Evolutionary conservation across 1,284 basidiomycete genomes (phyloP).

Genomic region (Salmacisia buchloeana): DNA sequence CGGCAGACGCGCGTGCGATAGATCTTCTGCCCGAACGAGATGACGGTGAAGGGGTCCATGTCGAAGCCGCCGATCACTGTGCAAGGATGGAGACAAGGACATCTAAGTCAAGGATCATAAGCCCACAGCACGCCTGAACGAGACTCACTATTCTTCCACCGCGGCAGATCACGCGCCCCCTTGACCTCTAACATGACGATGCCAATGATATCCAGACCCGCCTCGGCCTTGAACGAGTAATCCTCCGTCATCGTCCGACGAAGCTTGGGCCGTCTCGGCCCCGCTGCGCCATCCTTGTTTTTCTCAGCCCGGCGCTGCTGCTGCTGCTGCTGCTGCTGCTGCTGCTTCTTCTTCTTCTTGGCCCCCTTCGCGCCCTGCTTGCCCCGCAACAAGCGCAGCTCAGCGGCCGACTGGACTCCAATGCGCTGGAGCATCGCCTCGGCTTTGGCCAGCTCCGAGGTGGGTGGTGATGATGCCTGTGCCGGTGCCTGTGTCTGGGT

Average conservation of each 20-base stretch:
- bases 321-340: not conserved
- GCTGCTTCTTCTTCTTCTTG: conserved; percentile 1
- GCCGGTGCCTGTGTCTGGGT: no score
- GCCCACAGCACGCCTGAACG: not conserved
- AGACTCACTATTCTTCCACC: conserved; percentile 63
- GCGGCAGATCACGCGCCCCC: conserved; percentile 73
- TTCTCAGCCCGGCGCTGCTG: conserved; percentile 52
- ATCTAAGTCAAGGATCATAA: not conserved
- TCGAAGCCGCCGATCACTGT: conserved; percentile 66
- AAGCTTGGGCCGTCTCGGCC: not conserved
- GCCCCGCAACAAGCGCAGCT: no score
- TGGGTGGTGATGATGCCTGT: no score
- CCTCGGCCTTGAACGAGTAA: conserved; percentile 58
- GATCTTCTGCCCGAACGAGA: conserved; percentile 93
- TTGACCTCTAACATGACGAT: conserved; percentile 79
- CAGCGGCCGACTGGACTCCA: no score
- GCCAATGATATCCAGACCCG: conserved; percentile 71
- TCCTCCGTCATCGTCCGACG: conserved; percentile 16
- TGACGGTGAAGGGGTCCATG: conserved; percentile 95
- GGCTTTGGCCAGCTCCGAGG: no score
- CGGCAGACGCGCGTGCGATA: conserved; percentile 71
- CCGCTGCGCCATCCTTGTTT: conserved; percentile 42
- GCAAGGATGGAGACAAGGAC: not conserved
- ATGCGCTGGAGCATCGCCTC: no score
- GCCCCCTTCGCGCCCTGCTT: no score